A percentile compares a stretch with the other conserved stretches of the same genome.
phyloP scores from a whole-genome alignment of 2,329 filamentous ascomycete species.

The Cladophialophora exuberans region DNA sequence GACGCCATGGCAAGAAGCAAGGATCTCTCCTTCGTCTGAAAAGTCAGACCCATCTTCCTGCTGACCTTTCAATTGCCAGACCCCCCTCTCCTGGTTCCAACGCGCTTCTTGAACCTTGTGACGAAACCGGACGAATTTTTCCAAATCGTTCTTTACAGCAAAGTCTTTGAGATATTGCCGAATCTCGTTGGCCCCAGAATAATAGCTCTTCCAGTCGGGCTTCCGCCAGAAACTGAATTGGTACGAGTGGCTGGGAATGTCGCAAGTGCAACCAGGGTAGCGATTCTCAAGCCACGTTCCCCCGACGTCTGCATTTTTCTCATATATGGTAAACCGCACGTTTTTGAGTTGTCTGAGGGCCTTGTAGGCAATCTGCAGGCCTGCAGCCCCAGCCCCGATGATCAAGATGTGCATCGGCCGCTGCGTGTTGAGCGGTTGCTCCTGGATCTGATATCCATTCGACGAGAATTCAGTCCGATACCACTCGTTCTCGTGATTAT shows the following conservation, averaged over 20 bases:
- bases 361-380: conserved; percentile 69
- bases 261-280: conserved; percentile 19
- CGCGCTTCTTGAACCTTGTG: not conserved
- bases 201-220: conserved; percentile 1
- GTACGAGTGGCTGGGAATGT: conserved; percentile 11
- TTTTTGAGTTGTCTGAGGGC: conserved; percentile 8
- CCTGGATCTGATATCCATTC: not conserved
- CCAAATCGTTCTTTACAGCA: not conserved
- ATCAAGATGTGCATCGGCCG: conserved; percentile 51
- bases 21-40: not conserved
- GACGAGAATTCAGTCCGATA: conserved; percentile 1
- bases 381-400: conserved; percentile 51
- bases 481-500: conserved; percentile 8
- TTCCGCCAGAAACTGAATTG: conserved; percentile 3
- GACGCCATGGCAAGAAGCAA: not conserved
- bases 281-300: conserved; percentile 37
- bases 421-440: conserved; percentile 1
- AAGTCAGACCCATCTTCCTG: not conserved
- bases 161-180: not conserved
- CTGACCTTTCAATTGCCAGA: not conserved
- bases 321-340: conserved; percentile 33
- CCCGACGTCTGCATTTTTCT: conserved; percentile 36
- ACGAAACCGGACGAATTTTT: not conserved
- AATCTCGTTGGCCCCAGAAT: not conserved
- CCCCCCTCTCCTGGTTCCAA: not conserved